phyloP scores from a whole-genome alignment of 345 rosid species.

The Carallia brachiata region DNA sequence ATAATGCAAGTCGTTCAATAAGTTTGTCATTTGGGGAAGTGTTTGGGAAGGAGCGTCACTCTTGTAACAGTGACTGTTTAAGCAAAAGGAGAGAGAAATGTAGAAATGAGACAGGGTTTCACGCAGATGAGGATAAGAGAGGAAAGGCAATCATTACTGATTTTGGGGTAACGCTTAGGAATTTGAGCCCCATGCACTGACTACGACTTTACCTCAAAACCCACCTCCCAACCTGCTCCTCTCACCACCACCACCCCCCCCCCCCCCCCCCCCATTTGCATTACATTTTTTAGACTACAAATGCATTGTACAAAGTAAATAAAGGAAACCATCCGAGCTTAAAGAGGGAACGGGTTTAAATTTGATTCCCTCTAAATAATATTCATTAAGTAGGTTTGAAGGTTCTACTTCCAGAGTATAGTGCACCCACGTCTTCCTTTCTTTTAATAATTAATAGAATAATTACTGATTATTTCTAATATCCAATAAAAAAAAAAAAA shows the following conservation, averaged over 20 bases:
- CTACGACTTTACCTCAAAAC: slow-evolving; percentile 18
- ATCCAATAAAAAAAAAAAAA: no score
- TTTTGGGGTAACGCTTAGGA: slow-evolving; percentile 3
- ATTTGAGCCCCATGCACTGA: slow-evolving; percentile 12
- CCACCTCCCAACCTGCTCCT: not conserved
- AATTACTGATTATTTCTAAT: no score
- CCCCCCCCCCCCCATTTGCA: no score
- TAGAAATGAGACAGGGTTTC: not conserved
- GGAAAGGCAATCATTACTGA: slow-evolving; percentile 11
- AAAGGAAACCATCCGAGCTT: no score
- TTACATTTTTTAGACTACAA: no score
- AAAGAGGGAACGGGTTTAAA: no score
- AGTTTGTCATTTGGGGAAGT: not conserved
- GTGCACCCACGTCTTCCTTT: no score
- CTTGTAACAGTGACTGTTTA: not conserved
- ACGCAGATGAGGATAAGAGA: slow-evolving; percentile 14
- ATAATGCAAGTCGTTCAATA: not conserved
- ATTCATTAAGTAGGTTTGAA: no score
- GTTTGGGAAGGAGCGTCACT: slow-evolving; percentile 7
- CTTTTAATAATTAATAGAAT: no score
- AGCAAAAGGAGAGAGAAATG: not conserved
- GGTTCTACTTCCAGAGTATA: no score
- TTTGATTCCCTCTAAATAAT: no score
- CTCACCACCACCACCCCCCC: not conserved
- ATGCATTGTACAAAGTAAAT: no score